Evolutionary conservation across 345 rosid species (phyloP).

Genomic region (Eucalyptus tenuipes): DNA sequence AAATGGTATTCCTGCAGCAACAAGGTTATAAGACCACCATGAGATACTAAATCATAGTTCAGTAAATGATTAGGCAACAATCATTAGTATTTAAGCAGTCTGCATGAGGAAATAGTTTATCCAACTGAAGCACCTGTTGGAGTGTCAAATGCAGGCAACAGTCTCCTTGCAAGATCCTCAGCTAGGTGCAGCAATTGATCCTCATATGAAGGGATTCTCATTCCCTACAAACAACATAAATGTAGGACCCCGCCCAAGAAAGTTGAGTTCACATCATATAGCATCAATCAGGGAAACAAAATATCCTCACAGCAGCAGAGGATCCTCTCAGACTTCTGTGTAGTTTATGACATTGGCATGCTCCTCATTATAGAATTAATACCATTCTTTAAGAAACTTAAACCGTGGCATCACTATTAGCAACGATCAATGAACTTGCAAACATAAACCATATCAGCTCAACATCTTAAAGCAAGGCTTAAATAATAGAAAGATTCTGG

Average conservation of each 20-base stretch:
- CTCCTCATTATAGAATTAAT: background rate
- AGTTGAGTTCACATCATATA: background rate
- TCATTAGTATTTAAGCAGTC: background rate
- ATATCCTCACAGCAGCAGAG: background rate
- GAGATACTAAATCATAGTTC: background rate
- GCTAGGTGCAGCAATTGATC: conserved; percentile 72
- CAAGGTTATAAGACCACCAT: background rate
- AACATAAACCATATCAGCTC: background rate
- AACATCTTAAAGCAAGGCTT: background rate
- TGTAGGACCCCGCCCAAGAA: background rate
- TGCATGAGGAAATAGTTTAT: background rate
- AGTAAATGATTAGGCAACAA: background rate
- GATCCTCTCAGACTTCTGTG: background rate
- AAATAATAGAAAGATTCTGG: background rate
- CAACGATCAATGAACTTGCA: background rate
- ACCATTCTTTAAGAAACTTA: background rate
- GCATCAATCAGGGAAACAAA: background rate
- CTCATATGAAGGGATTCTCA: conserved; percentile 73
- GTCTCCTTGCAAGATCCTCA: conserved; percentile 72
- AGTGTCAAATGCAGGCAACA: conserved; percentile 97
- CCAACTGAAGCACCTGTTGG: conserved; percentile 56
- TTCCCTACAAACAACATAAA: conserved; percentile 43
- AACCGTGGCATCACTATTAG: background rate
- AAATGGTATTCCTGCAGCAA: conserved; percentile 78
- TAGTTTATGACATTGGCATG: background rate